Evolutionary conservation across 257 asterid species (phyloP).

Genomic region (Lavandula angustifolia): DNA sequence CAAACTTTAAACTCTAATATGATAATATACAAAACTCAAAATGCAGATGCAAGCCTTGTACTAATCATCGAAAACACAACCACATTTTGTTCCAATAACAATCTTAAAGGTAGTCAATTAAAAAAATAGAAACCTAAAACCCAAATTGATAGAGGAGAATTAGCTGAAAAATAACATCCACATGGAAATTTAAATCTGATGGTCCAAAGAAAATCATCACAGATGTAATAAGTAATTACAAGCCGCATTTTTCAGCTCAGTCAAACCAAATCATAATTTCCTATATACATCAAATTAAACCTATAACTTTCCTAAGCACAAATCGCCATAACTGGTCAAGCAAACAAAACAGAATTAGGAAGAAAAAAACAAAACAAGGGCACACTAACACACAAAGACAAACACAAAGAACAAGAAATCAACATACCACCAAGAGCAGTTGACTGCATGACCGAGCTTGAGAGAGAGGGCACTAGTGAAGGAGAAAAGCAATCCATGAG

Average conservation of each 20-base stretch:
- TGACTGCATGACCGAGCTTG: constrained; percentile 63
- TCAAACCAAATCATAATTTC: constrained; percentile 13
- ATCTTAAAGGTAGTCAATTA: background rate
- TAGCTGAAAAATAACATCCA: constrained; percentile 6
- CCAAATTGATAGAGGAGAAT: background rate
- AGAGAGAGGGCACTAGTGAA: constrained; percentile 76
- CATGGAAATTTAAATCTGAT: background rate
- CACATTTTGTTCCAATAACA: constrained; percentile 16
- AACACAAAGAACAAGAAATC: background rate
- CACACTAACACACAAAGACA: background rate
- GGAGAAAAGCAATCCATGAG: constrained; percentile 77
- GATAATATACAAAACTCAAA: background rate
- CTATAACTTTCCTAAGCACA: background rate
- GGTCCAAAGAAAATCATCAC: constrained; percentile 11
- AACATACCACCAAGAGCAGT: constrained; percentile 80
- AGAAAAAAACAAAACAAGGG: background rate
- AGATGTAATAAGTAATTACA: background rate
- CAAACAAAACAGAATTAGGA: constrained; percentile 2
- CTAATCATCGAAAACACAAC: constrained; percentile 5
- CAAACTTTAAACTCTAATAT: background rate
- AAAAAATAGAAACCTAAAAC: background rate
- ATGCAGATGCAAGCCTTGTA: constrained; percentile 20
- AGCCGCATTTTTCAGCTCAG: constrained; percentile 19
- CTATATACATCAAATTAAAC: constrained; percentile 8
- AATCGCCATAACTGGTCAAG: constrained; percentile 10